These are phyloP conservation scores for Trametes cubensis DNA, from an alignment of 768 basidiomycete species.

Conservation along the genomic window DNA sequence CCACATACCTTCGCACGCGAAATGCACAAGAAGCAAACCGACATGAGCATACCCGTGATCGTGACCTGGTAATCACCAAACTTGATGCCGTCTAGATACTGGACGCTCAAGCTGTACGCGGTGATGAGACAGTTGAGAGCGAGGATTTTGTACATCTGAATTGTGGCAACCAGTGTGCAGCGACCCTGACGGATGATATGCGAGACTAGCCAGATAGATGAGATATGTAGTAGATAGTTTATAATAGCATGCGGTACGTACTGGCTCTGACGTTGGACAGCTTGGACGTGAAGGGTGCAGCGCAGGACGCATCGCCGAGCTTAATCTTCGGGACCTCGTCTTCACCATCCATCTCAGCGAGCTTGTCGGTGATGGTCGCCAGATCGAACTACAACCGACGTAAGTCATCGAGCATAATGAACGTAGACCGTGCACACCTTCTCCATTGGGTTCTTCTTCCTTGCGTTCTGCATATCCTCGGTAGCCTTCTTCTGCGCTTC, in stretches of 20 bases:
- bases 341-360: slow-evolving; percentile 94
- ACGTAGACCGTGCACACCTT: slow-evolving; percentile 52
- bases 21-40: slow-evolving; percentile 97
- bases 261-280: slow-evolving; percentile 96
- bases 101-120: slow-evolving; percentile 96
- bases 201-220: slow-evolving; percentile 60
- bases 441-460: slow-evolving; percentile 87
- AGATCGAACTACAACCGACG: slow-evolving; percentile 66
- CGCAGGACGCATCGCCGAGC: slow-evolving; percentile 98
- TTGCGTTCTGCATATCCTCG: slow-evolving; percentile 61
- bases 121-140: slow-evolving; percentile 98
- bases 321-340: slow-evolving; percentile 97
- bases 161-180: slow-evolving; percentile 96
- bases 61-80: slow-evolving; percentile 99
- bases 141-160: slow-evolving; percentile 99
- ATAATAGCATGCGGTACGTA: slow-evolving; percentile 46
- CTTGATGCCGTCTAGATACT: slow-evolving; percentile 98
- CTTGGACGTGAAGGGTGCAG: slow-evolving; percentile 98
- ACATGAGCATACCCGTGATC: slow-evolving; percentile 96
- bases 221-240: slow-evolving; percentile 2
- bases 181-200: slow-evolving; percentile 98
- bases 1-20: slow-evolving; percentile 85
- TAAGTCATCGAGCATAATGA: slow-evolving; percentile 1
- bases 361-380: slow-evolving; percentile 74
- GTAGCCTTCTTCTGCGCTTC: slow-evolving; percentile 84